These are phyloP conservation scores for Colletotrichum chrysophilum DNA, from an alignment of 2,329 filamentous ascomycete species.

Conservation along the genomic window DNA sequence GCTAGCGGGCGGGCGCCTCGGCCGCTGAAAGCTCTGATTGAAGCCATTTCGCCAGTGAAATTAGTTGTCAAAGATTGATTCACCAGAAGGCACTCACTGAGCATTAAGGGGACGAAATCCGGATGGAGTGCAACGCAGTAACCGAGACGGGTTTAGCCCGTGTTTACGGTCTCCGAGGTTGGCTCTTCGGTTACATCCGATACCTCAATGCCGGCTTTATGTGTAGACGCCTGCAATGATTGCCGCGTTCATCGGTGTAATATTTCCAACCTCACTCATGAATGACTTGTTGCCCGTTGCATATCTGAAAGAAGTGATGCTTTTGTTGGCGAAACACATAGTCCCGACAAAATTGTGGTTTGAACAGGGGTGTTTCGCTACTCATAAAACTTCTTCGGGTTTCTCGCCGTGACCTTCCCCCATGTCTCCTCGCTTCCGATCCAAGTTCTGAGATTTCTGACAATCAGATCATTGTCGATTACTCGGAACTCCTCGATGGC, in stretches of 20 bases:
- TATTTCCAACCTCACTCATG: background rate
- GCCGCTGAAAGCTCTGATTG: background rate
- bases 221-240: rapidly evolving
- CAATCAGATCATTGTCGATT: background rate
- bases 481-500: background rate
- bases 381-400: background rate
- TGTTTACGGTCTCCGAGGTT: background rate
- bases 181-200: background rate
- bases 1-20: background rate
- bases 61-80: background rate
- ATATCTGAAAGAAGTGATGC: background rate
- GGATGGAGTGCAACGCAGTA: background rate
- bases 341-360: background rate
- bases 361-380: background rate
- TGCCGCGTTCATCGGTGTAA: rapidly evolving
- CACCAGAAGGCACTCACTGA: background rate
- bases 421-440: background rate
- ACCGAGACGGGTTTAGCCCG: background rate
- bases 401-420: background rate
- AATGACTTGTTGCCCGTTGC: background rate
- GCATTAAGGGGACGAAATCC: background rate
- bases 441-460: background rate
- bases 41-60: background rate
- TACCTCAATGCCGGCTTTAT: background rate
- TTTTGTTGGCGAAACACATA: rapidly evolving